Evolutionary conservation across 352 stramenopile genomes (phyloP).

Genomic region (Phytophthora pistaciae): DNA sequence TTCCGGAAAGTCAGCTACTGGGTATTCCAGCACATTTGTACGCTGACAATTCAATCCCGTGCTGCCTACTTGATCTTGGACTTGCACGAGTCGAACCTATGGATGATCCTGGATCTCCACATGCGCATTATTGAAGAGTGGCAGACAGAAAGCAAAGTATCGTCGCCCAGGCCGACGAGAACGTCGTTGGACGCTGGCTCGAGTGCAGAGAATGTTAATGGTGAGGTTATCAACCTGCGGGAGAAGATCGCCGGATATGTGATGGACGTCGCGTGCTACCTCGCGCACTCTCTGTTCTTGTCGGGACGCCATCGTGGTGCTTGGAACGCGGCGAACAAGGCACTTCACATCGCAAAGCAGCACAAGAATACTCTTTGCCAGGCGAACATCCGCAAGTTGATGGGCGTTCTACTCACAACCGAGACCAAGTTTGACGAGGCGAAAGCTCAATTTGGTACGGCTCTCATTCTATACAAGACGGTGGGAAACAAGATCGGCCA

Average conservation of each 20-base stretch:
- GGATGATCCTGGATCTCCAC: slow-evolving; percentile 84
- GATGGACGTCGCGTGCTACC: slow-evolving; percentile 76
- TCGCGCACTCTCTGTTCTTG: slow-evolving; percentile 79
- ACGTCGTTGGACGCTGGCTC: neutral
- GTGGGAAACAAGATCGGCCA: slow-evolving; percentile 82
- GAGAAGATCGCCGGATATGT: slow-evolving; percentile 68
- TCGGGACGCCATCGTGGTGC: slow-evolving; percentile 76
- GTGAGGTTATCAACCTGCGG: slow-evolving; percentile 29
- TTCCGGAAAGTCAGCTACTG: slow-evolving; percentile 85
- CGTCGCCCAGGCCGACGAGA: slow-evolving; percentile 11
- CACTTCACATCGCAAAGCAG: slow-evolving; percentile 78
- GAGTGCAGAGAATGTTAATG: slow-evolving; percentile 8
- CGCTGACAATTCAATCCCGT: slow-evolving; percentile 71
- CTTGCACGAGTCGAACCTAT: slow-evolving; percentile 83
- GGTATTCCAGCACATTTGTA: slow-evolving; percentile 87
- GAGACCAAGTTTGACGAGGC: slow-evolving; percentile 88
- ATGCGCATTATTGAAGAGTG: slow-evolving; percentile 79
- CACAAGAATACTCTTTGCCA: slow-evolving; percentile 75
- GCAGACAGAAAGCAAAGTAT: slow-evolving; percentile 32
- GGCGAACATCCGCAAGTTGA: slow-evolving; percentile 81
- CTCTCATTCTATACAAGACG: slow-evolving; percentile 81
- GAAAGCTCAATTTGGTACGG: slow-evolving; percentile 81
- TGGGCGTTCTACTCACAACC: slow-evolving; percentile 80
- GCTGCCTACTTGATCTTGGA: slow-evolving; percentile 85
- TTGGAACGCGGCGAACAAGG: slow-evolving; percentile 78